Percentiles rank a stretch among this genome's conserved stretches.
Conservation (phyloP, 1,139 yeast genomes). For the Hansenula sp. region DNA sequence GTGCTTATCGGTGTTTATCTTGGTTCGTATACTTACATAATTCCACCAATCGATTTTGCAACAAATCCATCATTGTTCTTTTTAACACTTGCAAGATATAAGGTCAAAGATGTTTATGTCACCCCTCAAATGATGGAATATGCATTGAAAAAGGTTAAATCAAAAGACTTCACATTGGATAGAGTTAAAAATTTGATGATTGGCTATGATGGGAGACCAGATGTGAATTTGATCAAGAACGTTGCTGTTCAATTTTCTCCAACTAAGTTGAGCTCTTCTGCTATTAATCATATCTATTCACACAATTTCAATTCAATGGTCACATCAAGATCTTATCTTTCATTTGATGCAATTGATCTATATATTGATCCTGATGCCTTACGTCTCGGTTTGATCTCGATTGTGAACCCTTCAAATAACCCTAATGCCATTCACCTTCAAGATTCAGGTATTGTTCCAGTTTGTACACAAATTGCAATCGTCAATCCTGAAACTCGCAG, state of each 20-base stretch:
- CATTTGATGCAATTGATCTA: constrained; percentile 83
- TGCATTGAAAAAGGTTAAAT: constrained; percentile 59
- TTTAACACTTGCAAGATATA: constrained; percentile 67
- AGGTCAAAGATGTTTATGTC: constrained; percentile 81
- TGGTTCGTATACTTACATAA: constrained; percentile 80
- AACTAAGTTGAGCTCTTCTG: constrained; percentile 61
- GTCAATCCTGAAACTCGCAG: constrained; percentile 88
- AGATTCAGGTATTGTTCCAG: constrained; percentile 96
- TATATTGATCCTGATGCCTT: constrained; percentile 86
- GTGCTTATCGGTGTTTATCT: constrained; percentile 77
- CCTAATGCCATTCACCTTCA: constrained; percentile 74
- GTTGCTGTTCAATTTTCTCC: constrained; percentile 62
- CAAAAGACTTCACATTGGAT: constrained; percentile 56
- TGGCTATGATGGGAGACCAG: constrained; percentile 74
- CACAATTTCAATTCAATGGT: constrained; percentile 82
- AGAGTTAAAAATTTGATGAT: constrained; percentile 80
- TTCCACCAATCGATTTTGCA: constrained; percentile 76
- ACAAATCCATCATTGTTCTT: constrained; percentile 72
- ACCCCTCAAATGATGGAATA: constrained; percentile 83
- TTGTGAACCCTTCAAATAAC: constrained; percentile 68
- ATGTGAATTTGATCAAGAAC: constrained; percentile 51
- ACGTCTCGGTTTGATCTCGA: constrained; percentile 80
- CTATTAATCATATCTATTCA: constrained; percentile 74
- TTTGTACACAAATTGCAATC: constrained; percentile 88
- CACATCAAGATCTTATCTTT: constrained; percentile 81